phyloP scores from a whole-genome alignment of 306 rosid genomes.

The Acacia acuminata region DNA sequence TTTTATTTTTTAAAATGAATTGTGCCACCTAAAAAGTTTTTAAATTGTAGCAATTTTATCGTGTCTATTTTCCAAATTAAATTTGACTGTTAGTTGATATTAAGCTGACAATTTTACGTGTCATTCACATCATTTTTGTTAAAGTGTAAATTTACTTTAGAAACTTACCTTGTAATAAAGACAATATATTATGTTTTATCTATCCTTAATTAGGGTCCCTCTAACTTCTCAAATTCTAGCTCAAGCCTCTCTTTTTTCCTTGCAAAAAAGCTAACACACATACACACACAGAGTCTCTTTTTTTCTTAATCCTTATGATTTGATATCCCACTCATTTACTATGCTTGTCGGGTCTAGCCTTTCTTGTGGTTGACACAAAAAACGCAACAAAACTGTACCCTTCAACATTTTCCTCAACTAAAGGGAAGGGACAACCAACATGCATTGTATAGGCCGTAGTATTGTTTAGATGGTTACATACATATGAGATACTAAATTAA shows the following conservation, averaged over 20 bases:
- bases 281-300: not conserved
- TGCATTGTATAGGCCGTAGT: not conserved
- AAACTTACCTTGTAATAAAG: no score
- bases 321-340: slow-evolving; percentile 30
- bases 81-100: no score
- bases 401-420: not conserved
- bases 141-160: no score
- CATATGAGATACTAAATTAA: not conserved
- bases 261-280: not conserved
- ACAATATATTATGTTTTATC: not conserved
- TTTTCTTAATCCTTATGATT: slow-evolving; percentile 22
- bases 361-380: slow-evolving; percentile 40
- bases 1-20: no score
- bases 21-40: no score
- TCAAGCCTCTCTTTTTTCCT: not conserved
- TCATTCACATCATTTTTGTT: no score
- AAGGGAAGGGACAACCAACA: slow-evolving; percentile 22
- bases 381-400: not conserved
- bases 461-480: not conserved
- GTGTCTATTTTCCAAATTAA: fast-evolving
- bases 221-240: slow-evolving; percentile 18
- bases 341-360: slow-evolving; percentile 32
- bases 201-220: slow-evolving; percentile 27
- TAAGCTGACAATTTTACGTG: no score
- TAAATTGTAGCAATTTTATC: no score